These are phyloP conservation scores for Carex pumila DNA, from an alignment of 176 grass and related monocot genomes.

Conservation along the genomic window DNA sequence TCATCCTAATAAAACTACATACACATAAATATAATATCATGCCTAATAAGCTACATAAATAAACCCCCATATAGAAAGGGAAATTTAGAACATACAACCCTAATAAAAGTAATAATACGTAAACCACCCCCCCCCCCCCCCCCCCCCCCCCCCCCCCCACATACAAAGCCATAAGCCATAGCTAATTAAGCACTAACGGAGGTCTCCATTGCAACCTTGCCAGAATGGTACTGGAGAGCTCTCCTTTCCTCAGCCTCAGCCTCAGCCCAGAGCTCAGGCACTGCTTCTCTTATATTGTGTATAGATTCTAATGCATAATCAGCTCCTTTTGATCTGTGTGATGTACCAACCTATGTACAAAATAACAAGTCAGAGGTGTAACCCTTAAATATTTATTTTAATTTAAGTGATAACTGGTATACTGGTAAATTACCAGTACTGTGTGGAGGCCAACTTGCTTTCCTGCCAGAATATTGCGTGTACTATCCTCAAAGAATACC, in stretches of 20 bases:
- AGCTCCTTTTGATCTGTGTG: constrained; percentile 61
- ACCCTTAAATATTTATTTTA: background rate
- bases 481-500: constrained; percentile 84
- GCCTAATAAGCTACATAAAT: background rate
- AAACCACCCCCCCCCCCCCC: too few relatives aligned
- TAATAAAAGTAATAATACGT: background rate
- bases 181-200: constrained; percentile 42
- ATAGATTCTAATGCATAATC: constrained; percentile 75
- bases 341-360: constrained; percentile 56
- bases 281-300: constrained; percentile 75
- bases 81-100: constrained; percentile 1
- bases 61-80: background rate
- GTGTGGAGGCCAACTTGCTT: constrained; percentile 58
- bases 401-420: background rate
- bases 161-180: background rate
- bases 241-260: constrained; percentile 61
- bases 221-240: constrained; percentile 41
- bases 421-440: constrained; percentile 39
- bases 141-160: too few relatives aligned
- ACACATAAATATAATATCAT: constrained; percentile 17
- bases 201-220: constrained; percentile 68
- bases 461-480: constrained; percentile 67
- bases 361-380: background rate
- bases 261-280: constrained; percentile 82
- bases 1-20: constrained; percentile 15